Evolutionary conservation across 1,284 basidiomycete genomes (phyloP).

Genomic region (Boletus calvinii): DNA sequence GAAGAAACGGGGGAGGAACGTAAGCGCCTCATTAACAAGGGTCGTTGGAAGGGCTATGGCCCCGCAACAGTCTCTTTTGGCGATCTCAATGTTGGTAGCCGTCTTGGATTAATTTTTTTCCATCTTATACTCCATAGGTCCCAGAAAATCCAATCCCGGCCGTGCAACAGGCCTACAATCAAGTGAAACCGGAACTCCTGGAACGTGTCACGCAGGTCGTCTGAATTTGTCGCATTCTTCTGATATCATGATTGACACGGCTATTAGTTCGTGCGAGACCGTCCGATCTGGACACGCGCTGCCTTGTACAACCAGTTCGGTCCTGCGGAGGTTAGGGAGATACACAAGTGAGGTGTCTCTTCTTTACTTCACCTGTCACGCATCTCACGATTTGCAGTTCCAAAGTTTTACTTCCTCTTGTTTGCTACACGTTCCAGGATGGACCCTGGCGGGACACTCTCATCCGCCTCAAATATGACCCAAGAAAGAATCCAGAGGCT

Average conservation of each 20-base stretch:
- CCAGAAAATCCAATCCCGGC: constrained; percentile 62
- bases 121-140: constrained; percentile 42
- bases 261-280: constrained; percentile 58
- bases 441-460: constrained; percentile 93
- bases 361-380: not conserved
- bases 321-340: constrained; percentile 63
- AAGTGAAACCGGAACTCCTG: constrained; percentile 61
- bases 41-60: constrained; percentile 77
- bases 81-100: constrained; percentile 51
- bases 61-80: constrained; percentile 67
- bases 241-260: constrained; percentile 3
- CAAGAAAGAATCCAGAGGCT: constrained; percentile 66
- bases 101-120: not conserved
- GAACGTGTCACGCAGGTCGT: constrained; percentile 59
- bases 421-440: constrained; percentile 88
- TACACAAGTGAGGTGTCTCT: constrained; percentile 58
- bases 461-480: constrained; percentile 88
- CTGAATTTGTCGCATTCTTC: not conserved
- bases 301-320: constrained; percentile 83
- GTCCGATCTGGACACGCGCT: constrained; percentile 88
- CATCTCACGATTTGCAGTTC: constrained; percentile 46
- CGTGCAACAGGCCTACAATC: constrained; percentile 51
- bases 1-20: constrained; percentile 78
- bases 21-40: constrained; percentile 75
- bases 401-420: constrained; percentile 66